Base-by-base conservation (phyloP, 352 stramenopile species). In the Aphanomyces cochlioides region DNA sequence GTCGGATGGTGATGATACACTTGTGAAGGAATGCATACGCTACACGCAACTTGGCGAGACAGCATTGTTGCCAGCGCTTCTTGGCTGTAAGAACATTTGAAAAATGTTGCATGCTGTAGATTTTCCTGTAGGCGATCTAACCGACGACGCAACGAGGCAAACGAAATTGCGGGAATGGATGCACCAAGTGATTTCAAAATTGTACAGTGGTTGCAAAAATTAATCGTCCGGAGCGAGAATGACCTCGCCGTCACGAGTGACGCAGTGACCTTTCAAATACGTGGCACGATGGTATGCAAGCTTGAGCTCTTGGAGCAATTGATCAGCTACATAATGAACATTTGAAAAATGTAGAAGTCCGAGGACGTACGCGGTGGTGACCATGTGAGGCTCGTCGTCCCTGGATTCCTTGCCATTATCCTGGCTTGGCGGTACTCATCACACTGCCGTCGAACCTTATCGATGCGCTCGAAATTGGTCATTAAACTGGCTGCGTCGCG, bases 401-500 rank as follows among this genome's bases (percentile, higher is more conserved):
- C 64, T 43, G 64, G 64, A 15, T 64, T 7, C 28, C 47, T 5
- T 47, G 47, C 3, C 34, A 63, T 39, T 4, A 45, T 12, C 38
- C 37, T 47, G 5, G 48, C 48, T 19, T 38, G 8, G 3, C 21
- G 38, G 6, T n/a, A 21, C 3, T 4, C 37, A 19, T 60, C 19
- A 1, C 21, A 47, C 50, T 45, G 43, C 8, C 17, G 39, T 5
- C 47, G 47, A 4, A 19, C 64, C n/a, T 17, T 17, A 6, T 63
- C 64, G 40, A 70, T 70, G n/a, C 21, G 19, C 6, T 70, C 38
- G 34, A 64, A 64, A n/a, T 54, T 70, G 7, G 64, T 50, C 15
- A 70, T 17, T 19, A 41, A 36, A 34, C 64, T 64, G 43, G 15
- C 39, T 21, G 86, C n/a, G n/a, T 73, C 47, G 10, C 81, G 63